Conservation (phyloP, 176 grass and related monocot species). For the Bothriochloa decipiens region DNA sequence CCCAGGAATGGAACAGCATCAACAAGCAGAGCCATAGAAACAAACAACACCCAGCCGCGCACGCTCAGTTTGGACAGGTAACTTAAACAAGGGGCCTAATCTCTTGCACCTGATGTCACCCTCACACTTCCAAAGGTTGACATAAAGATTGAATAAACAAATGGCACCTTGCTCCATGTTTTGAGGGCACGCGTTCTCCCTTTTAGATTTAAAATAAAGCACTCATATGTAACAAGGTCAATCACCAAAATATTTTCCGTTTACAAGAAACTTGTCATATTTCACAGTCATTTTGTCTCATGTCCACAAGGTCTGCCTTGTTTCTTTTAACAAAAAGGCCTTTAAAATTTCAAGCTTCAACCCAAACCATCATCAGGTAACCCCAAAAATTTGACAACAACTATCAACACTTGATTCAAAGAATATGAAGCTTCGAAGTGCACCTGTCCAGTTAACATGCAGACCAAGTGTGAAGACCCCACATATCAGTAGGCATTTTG, state of each 20-base stretch:
- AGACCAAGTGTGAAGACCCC: neutral
- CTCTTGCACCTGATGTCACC: conserved; percentile 69
- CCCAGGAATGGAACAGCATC: conserved; percentile 29
- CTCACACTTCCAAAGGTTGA: conserved; percentile 63
- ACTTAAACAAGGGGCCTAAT: conserved; percentile 52
- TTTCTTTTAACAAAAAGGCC: neutral
- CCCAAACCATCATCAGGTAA: neutral
- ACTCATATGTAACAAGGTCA: conserved; percentile 32
- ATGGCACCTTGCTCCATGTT: conserved; percentile 67
- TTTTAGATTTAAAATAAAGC: conserved; percentile 52
- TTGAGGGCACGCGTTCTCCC: conserved; percentile 70
- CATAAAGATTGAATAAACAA: conserved; percentile 60
- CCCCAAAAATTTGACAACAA: neutral
- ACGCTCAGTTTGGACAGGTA: conserved; percentile 39
- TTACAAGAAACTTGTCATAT: conserved; percentile 1
- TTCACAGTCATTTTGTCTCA: neutral
- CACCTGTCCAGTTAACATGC: conserved; percentile 28
- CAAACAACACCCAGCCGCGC: conserved; percentile 33
- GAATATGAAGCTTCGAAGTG: conserved; percentile 14
- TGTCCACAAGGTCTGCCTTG: neutral
- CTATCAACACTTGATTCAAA: conserved; percentile 18
- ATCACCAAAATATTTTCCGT: conserved; percentile 25
- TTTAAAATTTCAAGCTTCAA: conserved; percentile 12
- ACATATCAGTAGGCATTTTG: conserved; percentile 27
- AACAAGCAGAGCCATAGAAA: conserved; percentile 13